Percentiles rank a stretch among this genome's conserved stretches.
phyloP scores from a whole-genome alignment of 148 eudicot species.

The Arctostaphylos glauca region DNA sequence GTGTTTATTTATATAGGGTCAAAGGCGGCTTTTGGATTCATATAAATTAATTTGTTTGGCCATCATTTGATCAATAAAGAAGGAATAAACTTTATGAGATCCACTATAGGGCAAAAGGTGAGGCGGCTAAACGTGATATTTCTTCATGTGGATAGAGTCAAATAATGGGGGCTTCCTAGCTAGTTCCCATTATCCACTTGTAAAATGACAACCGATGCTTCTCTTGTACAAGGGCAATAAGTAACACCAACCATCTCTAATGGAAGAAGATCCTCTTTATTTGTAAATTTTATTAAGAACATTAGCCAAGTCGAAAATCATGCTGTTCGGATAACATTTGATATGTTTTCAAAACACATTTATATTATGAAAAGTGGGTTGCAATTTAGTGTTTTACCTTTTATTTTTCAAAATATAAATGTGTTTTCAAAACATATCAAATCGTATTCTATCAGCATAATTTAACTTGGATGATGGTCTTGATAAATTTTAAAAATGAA shows the following conservation, averaged over 20 bases:
- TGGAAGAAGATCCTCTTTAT: too few species aligned
- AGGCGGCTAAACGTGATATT: not conserved
- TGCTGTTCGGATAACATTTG: too few species aligned
- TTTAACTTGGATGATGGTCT: too few species aligned
- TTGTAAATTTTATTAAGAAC: too few species aligned
- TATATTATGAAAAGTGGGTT: too few species aligned
- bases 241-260: not conserved
- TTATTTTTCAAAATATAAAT: too few species aligned
- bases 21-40: conserved; percentile 18
- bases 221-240: not conserved
- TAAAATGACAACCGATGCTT: not conserved
- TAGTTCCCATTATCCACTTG: not conserved
- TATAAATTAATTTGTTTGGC: conserved; percentile 2
- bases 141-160: not conserved
- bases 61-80: not conserved
- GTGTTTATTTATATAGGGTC: conserved; percentile 2
- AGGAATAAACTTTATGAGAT: not conserved
- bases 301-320: too few species aligned
- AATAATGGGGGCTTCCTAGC: not conserved
- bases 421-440: too few species aligned
- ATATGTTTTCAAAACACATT: too few species aligned
- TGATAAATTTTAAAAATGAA: too few species aligned
- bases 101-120: not conserved
- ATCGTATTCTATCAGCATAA: too few species aligned
- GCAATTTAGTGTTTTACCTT: too few species aligned